These are phyloP conservation scores for Thinopyrum elongatum DNA, from an alignment of 176 grass and related monocot genomes.

Conservation along the genomic window DNA sequence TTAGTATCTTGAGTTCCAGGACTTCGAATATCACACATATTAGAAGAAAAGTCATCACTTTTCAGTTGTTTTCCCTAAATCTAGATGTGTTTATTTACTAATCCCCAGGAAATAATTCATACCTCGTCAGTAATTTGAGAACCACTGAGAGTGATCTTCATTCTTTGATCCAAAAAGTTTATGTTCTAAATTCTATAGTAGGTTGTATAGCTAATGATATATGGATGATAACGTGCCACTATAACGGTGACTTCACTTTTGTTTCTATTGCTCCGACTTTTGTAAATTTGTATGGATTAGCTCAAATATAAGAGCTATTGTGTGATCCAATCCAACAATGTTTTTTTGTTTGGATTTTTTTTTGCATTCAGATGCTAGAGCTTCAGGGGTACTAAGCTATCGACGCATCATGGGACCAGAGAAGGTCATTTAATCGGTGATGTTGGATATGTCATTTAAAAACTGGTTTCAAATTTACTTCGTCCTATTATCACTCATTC, in stretches of 20 bases:
- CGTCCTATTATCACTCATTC: not conserved
- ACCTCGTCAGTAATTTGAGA: not conserved
- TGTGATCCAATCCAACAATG: not conserved
- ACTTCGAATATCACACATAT: not conserved
- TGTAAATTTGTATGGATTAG: not conserved
- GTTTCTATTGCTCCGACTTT: not conserved
- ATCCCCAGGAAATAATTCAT: too few relatives aligned
- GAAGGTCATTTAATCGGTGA: not conserved
- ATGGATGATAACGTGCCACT: too few relatives aligned
- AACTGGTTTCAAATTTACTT: not conserved
- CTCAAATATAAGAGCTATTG: not conserved
- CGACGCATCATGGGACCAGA: not conserved
- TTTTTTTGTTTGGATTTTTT: not conserved
- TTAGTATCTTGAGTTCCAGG: not conserved
- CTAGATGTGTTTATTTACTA: too few relatives aligned
- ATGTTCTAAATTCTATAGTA: too few relatives aligned
- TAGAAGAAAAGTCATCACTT: not conserved
- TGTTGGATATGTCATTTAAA: not conserved
- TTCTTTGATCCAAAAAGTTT: not conserved
- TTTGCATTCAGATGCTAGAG: not conserved
- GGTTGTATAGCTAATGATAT: too few relatives aligned
- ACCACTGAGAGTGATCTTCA: not conserved
- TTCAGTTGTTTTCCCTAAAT: not conserved
- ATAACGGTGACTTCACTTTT: too few relatives aligned
- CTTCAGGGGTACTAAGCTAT: not conserved